Evolutionary conservation across 345 rosid species (phyloP).

Genomic region (Citrus inodora): DNA sequence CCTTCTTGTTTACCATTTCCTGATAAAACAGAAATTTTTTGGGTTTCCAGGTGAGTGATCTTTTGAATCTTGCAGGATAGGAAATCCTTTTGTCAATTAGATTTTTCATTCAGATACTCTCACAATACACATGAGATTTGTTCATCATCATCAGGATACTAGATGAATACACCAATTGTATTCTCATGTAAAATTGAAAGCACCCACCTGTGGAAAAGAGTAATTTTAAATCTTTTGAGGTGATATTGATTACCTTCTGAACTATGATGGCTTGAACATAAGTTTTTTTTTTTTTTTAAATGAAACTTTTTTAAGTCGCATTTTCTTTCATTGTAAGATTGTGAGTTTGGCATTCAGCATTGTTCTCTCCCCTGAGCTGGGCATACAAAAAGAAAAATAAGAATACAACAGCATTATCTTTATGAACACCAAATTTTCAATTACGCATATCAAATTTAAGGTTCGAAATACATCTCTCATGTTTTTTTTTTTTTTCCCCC

Average conservation of each 20-base stretch:
- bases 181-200: not conserved
- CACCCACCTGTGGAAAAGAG: not conserved
- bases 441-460: no score
- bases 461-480: no score
- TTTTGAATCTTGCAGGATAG: not conserved
- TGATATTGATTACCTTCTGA: not conserved
- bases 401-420: not conserved
- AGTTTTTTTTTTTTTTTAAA: no score
- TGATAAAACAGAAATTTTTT: not conserved
- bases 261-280: not conserved
- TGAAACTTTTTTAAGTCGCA: not conserved
- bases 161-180: not conserved
- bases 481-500: no score
- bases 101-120: not conserved
- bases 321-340: not conserved
- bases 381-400: not conserved
- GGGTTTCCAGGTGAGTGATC: not conserved
- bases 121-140: slow-evolving; percentile 1
- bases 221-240: not conserved
- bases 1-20: not conserved
- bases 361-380: not conserved
- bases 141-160: not conserved
- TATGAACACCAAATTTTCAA: no score
- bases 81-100: slow-evolving; percentile 15
- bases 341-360: not conserved